A percentile compares a stretch with the other conserved stretches of the same genome.
phyloP scores from a whole-genome alignment of 352 stramenopile genomes.

The Globisporangium lucens region DNA sequence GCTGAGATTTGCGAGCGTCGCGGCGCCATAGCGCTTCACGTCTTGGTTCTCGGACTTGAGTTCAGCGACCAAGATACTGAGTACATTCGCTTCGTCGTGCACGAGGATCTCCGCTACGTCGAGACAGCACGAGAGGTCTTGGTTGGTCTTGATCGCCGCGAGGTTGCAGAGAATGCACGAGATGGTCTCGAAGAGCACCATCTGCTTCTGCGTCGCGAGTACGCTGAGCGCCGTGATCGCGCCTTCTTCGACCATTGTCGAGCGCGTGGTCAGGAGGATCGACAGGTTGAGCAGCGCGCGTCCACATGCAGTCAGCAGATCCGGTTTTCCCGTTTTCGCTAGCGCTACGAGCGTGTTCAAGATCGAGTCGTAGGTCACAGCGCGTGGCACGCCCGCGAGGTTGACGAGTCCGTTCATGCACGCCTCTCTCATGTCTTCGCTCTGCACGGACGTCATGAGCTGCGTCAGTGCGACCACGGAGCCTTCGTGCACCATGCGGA shows the following conservation, averaged over 20 bases:
- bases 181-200: slow-evolving; percentile 42
- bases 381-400: slow-evolving; percentile 59
- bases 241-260: slow-evolving; percentile 72
- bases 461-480: slow-evolving; percentile 60
- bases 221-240: slow-evolving; percentile 54
- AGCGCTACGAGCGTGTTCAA: slow-evolving; percentile 50
- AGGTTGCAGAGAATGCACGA: slow-evolving; percentile 61
- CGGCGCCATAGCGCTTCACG: slow-evolving; percentile 60
- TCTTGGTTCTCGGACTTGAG: slow-evolving; percentile 68
- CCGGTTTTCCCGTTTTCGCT: slow-evolving; percentile 26
- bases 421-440: slow-evolving; percentile 48
- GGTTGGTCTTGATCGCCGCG: slow-evolving; percentile 55
- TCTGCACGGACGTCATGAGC: slow-evolving; percentile 50
- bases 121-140: slow-evolving; percentile 61
- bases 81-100: slow-evolving; percentile 61
- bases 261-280: slow-evolving; percentile 70
- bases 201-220: slow-evolving; percentile 31
- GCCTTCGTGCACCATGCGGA: slow-evolving; percentile 77
- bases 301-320: slow-evolving; percentile 34
- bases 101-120: slow-evolving; percentile 56
- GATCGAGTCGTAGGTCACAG: slow-evolving; percentile 69
- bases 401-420: slow-evolving; percentile 78
- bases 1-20: slow-evolving; percentile 66
- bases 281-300: slow-evolving; percentile 77
- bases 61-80: slow-evolving; percentile 59